A percentile compares a stretch with the other conserved stretches of the same genome.
phyloP scores from a whole-genome alignment of 768 basidiomycete species.

The Leccinum sublutescens region DNA sequence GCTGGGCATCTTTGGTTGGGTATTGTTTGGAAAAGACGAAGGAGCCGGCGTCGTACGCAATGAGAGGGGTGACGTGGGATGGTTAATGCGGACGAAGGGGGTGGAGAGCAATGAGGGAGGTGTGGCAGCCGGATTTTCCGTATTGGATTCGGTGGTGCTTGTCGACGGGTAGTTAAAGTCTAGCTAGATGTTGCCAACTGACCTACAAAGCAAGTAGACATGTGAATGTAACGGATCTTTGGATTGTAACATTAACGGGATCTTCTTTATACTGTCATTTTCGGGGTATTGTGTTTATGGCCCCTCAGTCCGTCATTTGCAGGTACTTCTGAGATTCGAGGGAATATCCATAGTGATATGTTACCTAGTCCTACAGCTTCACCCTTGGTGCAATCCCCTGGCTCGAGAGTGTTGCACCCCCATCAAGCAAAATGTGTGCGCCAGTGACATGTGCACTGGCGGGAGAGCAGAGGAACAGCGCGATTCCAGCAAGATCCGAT shows the following conservation, averaged over 20 bases:
- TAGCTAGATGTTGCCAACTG: neutral
- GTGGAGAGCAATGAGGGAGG: conserved; percentile 76
- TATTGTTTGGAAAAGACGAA: conserved; percentile 61
- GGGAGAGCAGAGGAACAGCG: conserved; percentile 66
- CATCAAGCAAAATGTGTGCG: conserved; percentile 69
- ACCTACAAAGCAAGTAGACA: neutral
- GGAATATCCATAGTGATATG: neutral
- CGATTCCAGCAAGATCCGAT: conserved; percentile 69
- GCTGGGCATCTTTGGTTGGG: conserved; percentile 90
- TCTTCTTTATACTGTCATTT: no score
- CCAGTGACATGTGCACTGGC: conserved; percentile 77
- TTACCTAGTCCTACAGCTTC: conserved; percentile 21
- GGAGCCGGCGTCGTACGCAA: conserved; percentile 33
- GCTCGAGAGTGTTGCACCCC: conserved; percentile 41
- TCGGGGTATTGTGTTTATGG: neutral
- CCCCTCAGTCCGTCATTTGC: neutral
- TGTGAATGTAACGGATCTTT: neutral
- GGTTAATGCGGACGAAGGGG: conserved; percentile 87
- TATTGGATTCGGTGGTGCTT: conserved; percentile 67
- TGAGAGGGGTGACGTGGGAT: conserved; percentile 70
- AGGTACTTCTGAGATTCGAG: neutral
- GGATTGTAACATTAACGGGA: no score
- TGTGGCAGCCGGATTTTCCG: conserved; percentile 58
- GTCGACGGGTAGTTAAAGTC: conserved; percentile 33
- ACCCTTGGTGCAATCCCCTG: conserved; percentile 24